Evolutionary conservation across 2,329 filamentous ascomycete species (phyloP), one percentile per base, ranked within the genome.

Genomic region (Stemphylium lycopersici): DNA sequence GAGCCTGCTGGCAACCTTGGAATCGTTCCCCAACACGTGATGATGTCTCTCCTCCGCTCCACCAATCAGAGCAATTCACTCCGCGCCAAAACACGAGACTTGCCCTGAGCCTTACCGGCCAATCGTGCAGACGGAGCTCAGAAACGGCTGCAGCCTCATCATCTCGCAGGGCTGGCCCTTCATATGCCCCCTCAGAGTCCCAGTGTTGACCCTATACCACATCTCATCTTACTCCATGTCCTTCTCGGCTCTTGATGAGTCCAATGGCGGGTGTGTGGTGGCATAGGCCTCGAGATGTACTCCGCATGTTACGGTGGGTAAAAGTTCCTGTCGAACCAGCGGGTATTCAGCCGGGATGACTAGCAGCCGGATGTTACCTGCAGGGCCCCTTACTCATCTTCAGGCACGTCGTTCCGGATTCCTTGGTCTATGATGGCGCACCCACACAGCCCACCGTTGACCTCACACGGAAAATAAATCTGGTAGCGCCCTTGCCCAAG

Each of bases 401-500:
- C 61, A 71, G 68, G 68, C 63, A 72, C 68, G 59, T 55, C 66
- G 67, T 66, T 56, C 69, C 69, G 69, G 59, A 56, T 49, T 58
- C 56, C 55, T 50, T 60, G 26, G 38, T 40, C 49, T 36, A 48
- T 52, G 42, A 55, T 56, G 54, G 40, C 51, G 51, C 46, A 39
- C 38, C 20, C 20, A 34, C 37, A 22, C 37, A 24, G 37, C 48
- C 39, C 31, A 11, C 39, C 39, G 18, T 48, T 36, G 33, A 54
- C 24, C 45, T 39, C 33, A 38, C 29, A 63, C 66, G 62, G 67
- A 62, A 66, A 65, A 63, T 66, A 51, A 36, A 45, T 39, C 44
- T 52, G 48, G 53, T 55, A 58, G 52, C 56, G 59, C 57, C 55
- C 55, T 63, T 59, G 55, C 62, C 62, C 11, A 32, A 16, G 29